Evolutionary conservation across 2,329 filamentous ascomycete species (phyloP).

Genomic region (Calonectria fujianensis): DNA sequence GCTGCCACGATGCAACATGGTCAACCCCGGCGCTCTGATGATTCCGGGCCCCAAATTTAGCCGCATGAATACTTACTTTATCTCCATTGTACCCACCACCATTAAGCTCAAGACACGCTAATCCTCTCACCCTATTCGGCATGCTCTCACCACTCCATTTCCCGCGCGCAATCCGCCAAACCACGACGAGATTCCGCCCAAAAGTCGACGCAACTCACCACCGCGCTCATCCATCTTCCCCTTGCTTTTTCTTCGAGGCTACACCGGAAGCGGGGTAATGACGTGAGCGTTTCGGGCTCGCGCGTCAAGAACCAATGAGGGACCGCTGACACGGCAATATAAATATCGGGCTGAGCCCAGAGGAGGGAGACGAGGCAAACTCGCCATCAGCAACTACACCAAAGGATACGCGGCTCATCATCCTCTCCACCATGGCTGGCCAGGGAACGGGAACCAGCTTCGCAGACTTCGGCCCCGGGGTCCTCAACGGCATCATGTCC

Average conservation of each 20-base stretch:
- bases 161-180: background rate
- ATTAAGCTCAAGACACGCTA: background rate
- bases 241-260: background rate
- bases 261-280: constrained; percentile 1
- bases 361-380: background rate
- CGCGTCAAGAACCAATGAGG: background rate
- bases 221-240: background rate
- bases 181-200: background rate
- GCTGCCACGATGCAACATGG: background rate
- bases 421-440: background rate
- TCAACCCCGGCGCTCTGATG: background rate
- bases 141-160: background rate
- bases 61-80: background rate
- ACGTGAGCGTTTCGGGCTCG: background rate
- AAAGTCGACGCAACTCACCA: background rate
- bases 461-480: background rate
- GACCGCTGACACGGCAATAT: background rate
- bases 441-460: background rate
- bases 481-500: background rate
- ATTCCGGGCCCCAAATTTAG: background rate
- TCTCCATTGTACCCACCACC: background rate
- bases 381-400: background rate
- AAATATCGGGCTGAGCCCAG: background rate
- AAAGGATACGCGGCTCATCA: background rate
- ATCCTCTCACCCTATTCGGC: background rate